A percentile compares a stretch with the other conserved stretches of the same genome.
Evolutionary conservation across 176 grass and related monocot genomes (phyloP).

Genomic region (Thinopyrum elongatum): DNA sequence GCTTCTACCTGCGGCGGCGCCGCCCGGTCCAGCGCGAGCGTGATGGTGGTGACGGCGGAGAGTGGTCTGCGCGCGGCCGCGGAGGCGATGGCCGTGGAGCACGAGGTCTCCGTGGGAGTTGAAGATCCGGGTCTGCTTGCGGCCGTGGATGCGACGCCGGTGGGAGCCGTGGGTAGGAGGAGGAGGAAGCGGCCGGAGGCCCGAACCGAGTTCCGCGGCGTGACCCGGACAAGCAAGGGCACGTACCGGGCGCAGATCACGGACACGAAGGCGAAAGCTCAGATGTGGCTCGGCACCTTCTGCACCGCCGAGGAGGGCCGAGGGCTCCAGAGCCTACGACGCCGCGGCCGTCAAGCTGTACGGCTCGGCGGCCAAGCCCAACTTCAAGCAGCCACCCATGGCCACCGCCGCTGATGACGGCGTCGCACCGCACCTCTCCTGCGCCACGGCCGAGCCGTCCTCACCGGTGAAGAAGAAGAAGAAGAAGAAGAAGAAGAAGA

Average conservation of each 20-base stretch:
- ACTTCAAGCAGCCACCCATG: background rate
- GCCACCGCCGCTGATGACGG: too few relatives aligned
- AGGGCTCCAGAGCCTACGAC: background rate
- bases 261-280: background rate
- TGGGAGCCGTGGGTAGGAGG: background rate
- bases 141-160: background rate
- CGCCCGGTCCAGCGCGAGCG: background rate
- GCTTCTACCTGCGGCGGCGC: background rate
- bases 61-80: background rate
- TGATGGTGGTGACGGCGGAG: background rate
- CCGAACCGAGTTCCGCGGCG: background rate
- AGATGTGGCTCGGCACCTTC: conserved; percentile 58
- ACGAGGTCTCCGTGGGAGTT: too few relatives aligned
- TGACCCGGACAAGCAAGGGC: background rate
- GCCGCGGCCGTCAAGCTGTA: background rate
- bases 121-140: too few relatives aligned
- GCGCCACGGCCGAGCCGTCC: too few relatives aligned
- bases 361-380: background rate
- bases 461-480: too few relatives aligned
- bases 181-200: background rate
- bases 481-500: too few relatives aligned
- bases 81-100: too few relatives aligned
- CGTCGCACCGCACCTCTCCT: too few relatives aligned
- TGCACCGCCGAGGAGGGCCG: conserved; percentile 70
- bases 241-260: background rate